Evolutionary conservation across 495 filamentous ascomycete species (phyloP).

Genomic region (Rhypophila decipiens): DNA sequence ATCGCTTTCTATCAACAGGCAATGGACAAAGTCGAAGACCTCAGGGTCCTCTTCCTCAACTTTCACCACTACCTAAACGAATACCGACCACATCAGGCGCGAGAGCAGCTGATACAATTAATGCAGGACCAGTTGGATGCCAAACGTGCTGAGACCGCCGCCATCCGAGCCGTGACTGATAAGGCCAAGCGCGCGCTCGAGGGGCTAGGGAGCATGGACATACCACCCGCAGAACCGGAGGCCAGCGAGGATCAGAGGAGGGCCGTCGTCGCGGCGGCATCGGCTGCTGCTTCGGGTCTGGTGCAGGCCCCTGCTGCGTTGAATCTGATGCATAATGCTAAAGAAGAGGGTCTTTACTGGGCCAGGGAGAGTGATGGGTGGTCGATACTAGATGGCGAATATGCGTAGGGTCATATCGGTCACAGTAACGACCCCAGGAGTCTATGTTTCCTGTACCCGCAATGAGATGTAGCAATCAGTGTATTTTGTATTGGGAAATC

Average conservation of each 20-base stretch:
- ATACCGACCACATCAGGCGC: slow-evolving; percentile 90
- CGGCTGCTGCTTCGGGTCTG: neutral
- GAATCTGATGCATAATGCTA: slow-evolving; percentile 4
- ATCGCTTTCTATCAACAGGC: slow-evolving; percentile 19
- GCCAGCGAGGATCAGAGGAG: slow-evolving; percentile 4
- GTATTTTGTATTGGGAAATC: too few species aligned
- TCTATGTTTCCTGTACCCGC: too few species aligned
- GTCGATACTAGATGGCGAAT: slow-evolving; percentile 13
- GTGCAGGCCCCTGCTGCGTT: neutral
- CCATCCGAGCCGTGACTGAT: slow-evolving; percentile 63
- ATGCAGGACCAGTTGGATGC: slow-evolving; percentile 84
- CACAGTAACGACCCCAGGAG: too few species aligned
- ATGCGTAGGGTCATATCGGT: too few species aligned
- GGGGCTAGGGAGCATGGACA: slow-evolving; percentile 47
- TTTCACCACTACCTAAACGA: slow-evolving; percentile 87
- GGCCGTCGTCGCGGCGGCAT: neutral
- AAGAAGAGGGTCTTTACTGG: slow-evolving; percentile 7
- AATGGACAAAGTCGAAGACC: slow-evolving; percentile 63
- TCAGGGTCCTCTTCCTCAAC: slow-evolving; percentile 79
- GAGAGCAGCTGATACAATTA: slow-evolving; percentile 81
- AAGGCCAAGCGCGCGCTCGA: slow-evolving; percentile 66
- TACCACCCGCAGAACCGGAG: slow-evolving; percentile 11
- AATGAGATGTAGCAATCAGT: too few species aligned
- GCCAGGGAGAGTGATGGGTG: slow-evolving; percentile 9
- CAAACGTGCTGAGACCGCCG: slow-evolving; percentile 69